Evolutionary conservation across 2,329 filamentous ascomycete species (phyloP).

Genomic region (Westerdykella sp.): DNA sequence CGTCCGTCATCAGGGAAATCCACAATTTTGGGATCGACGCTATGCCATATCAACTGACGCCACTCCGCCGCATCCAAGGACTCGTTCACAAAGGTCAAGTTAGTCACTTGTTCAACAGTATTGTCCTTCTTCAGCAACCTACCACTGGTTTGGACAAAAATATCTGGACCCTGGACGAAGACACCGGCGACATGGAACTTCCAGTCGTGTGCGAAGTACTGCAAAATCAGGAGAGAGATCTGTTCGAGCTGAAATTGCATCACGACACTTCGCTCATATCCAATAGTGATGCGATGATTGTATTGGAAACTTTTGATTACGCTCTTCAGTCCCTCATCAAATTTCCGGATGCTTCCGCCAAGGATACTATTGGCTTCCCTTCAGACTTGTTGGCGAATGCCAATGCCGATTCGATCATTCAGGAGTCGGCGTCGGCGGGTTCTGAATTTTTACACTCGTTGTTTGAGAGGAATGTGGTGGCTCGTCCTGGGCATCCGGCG

Average conservation of each 20-base stretch:
- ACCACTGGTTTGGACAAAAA: constrained; percentile 38
- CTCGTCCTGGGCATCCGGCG: constrained; percentile 25
- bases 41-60: constrained; percentile 66
- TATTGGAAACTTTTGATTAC: constrained; percentile 25
- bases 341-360: constrained; percentile 14
- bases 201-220: constrained; percentile 71
- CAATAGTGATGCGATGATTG: constrained; percentile 19
- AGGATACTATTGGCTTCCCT: constrained; percentile 20
- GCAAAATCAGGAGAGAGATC: constrained; percentile 50
- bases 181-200: constrained; percentile 61
- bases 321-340: constrained; percentile 21
- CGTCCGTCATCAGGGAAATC: constrained; percentile 54
- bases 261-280: constrained; percentile 36
- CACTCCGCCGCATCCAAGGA: constrained; percentile 64
- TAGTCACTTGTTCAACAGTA: constrained; percentile 64
- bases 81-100: constrained; percentile 42
- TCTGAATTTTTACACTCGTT: constrained; percentile 31
- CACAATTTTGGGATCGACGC: constrained; percentile 57
- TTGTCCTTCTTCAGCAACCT: constrained; percentile 71
- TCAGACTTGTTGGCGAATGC: constrained; percentile 17
- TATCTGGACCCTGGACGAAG: constrained; percentile 48
- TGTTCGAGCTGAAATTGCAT: constrained; percentile 56
- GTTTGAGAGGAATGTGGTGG: constrained; percentile 33
- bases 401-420: constrained; percentile 14
- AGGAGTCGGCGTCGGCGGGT: constrained; percentile 1